Evolutionary conservation across 1,284 basidiomycete species (phyloP).

Genomic region (Neolentinus lepideus): DNA sequence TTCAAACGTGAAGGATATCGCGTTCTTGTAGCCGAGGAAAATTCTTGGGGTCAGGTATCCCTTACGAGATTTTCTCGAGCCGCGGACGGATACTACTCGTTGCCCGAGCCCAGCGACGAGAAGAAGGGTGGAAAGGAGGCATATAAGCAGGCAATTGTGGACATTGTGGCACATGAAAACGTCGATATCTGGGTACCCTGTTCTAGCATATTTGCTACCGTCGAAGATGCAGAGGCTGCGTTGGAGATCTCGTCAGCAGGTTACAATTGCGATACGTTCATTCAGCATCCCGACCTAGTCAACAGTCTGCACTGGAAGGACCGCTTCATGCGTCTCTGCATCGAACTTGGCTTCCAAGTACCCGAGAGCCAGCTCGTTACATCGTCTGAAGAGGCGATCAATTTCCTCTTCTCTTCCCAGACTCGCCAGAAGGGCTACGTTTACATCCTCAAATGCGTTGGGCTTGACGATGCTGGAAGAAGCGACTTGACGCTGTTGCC

Average conservation of each 20-base stretch:
- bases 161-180: slow-evolving; percentile 6
- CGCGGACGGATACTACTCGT: slow-evolving; percentile 8
- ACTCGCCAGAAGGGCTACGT: slow-evolving; percentile 4
- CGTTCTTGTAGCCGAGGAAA: slow-evolving; percentile 13
- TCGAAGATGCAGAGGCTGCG: slow-evolving; percentile 12
- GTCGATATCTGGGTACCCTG: slow-evolving; percentile 13
- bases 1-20: slow-evolving; percentile 12
- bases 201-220: slow-evolving; percentile 12
- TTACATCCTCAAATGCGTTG: slow-evolving; percentile 12
- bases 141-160: slow-evolving; percentile 9
- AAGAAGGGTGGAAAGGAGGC: neutral
- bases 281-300: slow-evolving; percentile 10
- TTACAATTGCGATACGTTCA: slow-evolving; percentile 11
- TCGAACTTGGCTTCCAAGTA: slow-evolving; percentile 9
- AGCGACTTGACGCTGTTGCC: slow-evolving; percentile 13
- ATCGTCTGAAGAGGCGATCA: slow-evolving; percentile 8
- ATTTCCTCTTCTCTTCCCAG: slow-evolving; percentile 10
- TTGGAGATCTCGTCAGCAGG: slow-evolving; percentile 5
- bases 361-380: slow-evolving; percentile 11
- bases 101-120: slow-evolving; percentile 7
- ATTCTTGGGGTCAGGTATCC: slow-evolving; percentile 9
- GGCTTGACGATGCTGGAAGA: slow-evolving; percentile 11
- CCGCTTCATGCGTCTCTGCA: slow-evolving; percentile 9
- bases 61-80: slow-evolving; percentile 13
- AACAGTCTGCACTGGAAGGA: slow-evolving; percentile 13